These are phyloP conservation scores for Metschnikowia santaceciliae DNA, from an alignment of 805 yeast genomes.

Conservation along the genomic window DNA sequence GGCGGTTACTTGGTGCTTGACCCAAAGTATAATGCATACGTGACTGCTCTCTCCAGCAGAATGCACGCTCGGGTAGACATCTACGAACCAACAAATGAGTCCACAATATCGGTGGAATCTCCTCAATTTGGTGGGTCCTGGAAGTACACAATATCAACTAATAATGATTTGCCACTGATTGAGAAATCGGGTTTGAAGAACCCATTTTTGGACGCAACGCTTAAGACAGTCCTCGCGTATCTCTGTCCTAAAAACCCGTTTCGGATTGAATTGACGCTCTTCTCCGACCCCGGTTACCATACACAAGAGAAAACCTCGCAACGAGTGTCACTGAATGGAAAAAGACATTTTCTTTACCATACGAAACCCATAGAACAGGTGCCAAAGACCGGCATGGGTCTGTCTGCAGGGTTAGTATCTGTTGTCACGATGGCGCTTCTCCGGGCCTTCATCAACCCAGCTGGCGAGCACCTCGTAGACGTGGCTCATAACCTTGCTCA, in stretches of 20 bases:
- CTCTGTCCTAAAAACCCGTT: conserved; percentile 27
- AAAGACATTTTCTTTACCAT: conserved; percentile 57
- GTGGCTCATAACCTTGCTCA: conserved; percentile 83
- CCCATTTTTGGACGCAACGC: conserved; percentile 71
- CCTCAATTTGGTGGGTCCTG: conserved; percentile 80
- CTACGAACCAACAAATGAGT: conserved; percentile 10
- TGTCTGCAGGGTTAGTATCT: conserved; percentile 90
- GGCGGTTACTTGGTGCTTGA: conserved; percentile 94
- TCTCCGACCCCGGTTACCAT: conserved; percentile 86
- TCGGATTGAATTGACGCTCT: conserved; percentile 52
- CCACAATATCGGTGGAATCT: conserved; percentile 48
- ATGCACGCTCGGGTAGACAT: conserved; percentile 67
- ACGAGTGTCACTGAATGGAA: conserved; percentile 32
- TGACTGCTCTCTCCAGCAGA: conserved; percentile 82
- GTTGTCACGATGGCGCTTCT: conserved; percentile 70
- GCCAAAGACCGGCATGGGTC: conserved; percentile 92
- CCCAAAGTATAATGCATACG: conserved; percentile 69
- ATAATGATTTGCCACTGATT: background rate
- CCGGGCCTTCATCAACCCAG: conserved; percentile 26
- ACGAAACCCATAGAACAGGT: conserved; percentile 57
- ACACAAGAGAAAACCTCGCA: conserved; percentile 53
- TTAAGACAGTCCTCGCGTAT: conserved; percentile 54
- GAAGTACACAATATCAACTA: conserved; percentile 42
- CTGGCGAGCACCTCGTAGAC: conserved; percentile 15
- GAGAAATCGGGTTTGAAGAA: conserved; percentile 43